Conservation (phyloP, 345 rosid genomes). For the Noccaea bulbosa region DNA sequence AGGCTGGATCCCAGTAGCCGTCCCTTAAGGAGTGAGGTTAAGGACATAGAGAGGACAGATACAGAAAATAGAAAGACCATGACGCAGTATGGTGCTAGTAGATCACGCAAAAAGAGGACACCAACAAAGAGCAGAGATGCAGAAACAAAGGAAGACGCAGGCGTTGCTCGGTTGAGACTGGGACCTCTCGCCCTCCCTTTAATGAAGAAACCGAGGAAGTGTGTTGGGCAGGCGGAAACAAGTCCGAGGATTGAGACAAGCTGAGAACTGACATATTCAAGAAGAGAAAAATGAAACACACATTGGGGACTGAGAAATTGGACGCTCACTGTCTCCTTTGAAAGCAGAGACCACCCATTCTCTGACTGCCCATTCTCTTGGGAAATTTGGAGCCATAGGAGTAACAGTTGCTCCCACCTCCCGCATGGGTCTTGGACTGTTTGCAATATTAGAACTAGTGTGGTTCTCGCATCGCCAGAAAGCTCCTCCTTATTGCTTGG, state of each 20-base stretch:
- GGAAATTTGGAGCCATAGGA: too few relatives aligned
- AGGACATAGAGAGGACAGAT: slow-evolving; percentile 41
- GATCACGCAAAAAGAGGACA: slow-evolving; percentile 53
- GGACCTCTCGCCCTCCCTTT: slow-evolving; percentile 53
- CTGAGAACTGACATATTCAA: slow-evolving; percentile 14
- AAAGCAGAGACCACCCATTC: too few relatives aligned
- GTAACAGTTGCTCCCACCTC: too few relatives aligned
- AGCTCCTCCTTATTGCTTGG: too few relatives aligned
- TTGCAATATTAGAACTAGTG: too few relatives aligned
- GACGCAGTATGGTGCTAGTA: slow-evolving; percentile 45
- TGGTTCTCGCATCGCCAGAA: too few relatives aligned
- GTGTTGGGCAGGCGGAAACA: slow-evolving; percentile 47
- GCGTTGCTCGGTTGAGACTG: slow-evolving; percentile 54
- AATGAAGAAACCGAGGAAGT: slow-evolving; percentile 60
- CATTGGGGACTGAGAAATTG: too few relatives aligned
- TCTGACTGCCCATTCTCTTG: too few relatives aligned
- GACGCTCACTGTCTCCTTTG: too few relatives aligned
- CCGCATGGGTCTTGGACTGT: too few relatives aligned
- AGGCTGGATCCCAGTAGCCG: slow-evolving; percentile 67
- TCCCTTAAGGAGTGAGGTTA: slow-evolving; percentile 43
- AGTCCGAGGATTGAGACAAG: slow-evolving; percentile 42
- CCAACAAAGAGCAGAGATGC: slow-evolving; percentile 43
- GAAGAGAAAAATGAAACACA: too few relatives aligned
- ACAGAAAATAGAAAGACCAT: slow-evolving; percentile 35
- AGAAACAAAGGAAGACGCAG: slow-evolving; percentile 45